Base-by-base conservation (phyloP, 2,329 filamentous ascomycete species). In the Eutypa lata region DNA sequence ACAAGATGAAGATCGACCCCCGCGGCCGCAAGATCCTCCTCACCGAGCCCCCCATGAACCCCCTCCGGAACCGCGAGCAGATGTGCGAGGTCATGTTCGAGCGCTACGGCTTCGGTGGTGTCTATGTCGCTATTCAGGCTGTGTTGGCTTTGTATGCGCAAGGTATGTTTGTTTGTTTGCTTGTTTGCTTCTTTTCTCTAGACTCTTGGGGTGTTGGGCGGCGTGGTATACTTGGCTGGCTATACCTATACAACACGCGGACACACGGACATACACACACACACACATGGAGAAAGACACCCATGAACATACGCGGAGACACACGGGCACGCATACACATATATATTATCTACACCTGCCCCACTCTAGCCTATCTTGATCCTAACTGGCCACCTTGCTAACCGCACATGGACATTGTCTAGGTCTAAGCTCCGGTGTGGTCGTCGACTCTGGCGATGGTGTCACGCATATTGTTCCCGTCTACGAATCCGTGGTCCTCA, bases 51-150 rank as follows among this genome's bases (percentile, higher is more conserved):
- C 94, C 94, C 16, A 94, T 97, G 89, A 97, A 99, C 75, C 94
- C 94, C 46, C 81, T 97, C 56, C 92, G 87, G 81, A 99, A 99
- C 77, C 85, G 94, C 58, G 92, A 97, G 76, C 88, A 95, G 74
- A 99, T 99, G 94, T 91, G 87, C 71, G 91, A 99, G 76, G 91
- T 97, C 74, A 99, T 99, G 94, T 96, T 99, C 73, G 94, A 99
- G 72, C 86, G 90, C 57, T 99, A 97, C 75, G 86, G 86, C 61
- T 99, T 99, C 69, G 93, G 92, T 47, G 94, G 94, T 53, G 93
- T 99, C 54, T 97, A 97, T 69, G 94, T 99, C 56, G 94, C 94
- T 55, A 97, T 97, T 62, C 94, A 99, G 74, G 94, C 94, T 51
- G 94, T 99, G 59, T 76, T 99, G 65, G 94, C 94, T 28, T 79